Evolutionary conservation across 495 filamentous ascomycete species (phyloP).

Genomic region (Immersiella caudata): DNA sequence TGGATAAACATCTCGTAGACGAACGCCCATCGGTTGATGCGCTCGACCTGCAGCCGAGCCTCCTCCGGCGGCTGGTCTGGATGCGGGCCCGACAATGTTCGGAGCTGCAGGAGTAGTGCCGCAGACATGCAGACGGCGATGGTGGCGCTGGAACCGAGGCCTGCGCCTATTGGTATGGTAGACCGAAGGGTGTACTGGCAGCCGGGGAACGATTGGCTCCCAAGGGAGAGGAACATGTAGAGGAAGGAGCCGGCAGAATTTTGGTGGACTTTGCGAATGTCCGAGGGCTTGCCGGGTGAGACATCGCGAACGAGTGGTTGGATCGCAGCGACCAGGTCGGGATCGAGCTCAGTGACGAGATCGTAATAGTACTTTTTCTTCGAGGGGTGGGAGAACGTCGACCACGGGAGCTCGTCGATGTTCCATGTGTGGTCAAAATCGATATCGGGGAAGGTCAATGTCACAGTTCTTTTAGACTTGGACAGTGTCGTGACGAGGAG

Average conservation of each 20-base stretch:
- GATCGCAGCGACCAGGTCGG: constrained; percentile 74
- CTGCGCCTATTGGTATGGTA: constrained; percentile 90
- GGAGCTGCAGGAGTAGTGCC: constrained; percentile 84
- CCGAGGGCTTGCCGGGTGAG: constrained; percentile 62
- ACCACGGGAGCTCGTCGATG: constrained; percentile 87
- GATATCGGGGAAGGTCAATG: constrained; percentile 85
- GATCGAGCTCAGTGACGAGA: constrained; percentile 80
- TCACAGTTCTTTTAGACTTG: constrained; percentile 81
- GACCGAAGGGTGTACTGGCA: constrained; percentile 90
- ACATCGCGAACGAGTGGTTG: constrained; percentile 73
- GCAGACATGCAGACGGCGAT: constrained; percentile 88
- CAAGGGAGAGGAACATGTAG: constrained; percentile 89
- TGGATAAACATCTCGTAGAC: constrained; percentile 97
- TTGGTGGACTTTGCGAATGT: constrained; percentile 76
- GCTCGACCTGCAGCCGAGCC: constrained; percentile 80
- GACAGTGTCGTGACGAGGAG: constrained; percentile 89
- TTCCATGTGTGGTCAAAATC: constrained; percentile 86
- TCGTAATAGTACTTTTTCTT: constrained; percentile 96
- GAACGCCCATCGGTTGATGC: constrained; percentile 97
- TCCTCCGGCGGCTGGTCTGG: constrained; percentile 82
- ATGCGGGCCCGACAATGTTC: constrained; percentile 84
- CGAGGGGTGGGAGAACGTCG: constrained; percentile 69
- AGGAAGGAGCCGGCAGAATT: constrained; percentile 81
- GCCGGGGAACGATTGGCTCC: constrained; percentile 72
- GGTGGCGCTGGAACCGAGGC: constrained; percentile 89